A percentile compares a stretch with the other conserved stretches of the same genome.
phyloP scores from a whole-genome alignment of 179 eudicot genomes.

The Spinacia oleracea region DNA sequence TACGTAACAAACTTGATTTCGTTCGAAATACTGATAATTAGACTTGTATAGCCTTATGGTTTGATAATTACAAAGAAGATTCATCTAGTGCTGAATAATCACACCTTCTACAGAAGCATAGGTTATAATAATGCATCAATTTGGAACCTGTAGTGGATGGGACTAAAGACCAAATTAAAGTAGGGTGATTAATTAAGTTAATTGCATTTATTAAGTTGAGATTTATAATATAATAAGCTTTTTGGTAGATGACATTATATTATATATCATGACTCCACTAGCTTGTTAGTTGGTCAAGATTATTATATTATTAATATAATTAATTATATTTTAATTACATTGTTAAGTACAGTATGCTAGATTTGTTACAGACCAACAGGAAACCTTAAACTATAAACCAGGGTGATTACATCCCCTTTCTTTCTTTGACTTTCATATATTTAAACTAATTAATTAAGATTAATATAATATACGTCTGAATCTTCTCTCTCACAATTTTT shows the following conservation, averaged over 20 bases:
- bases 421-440: slow-evolving; percentile 67
- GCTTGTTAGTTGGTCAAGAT: slow-evolving; percentile 69
- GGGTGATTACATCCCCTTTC: slow-evolving; percentile 59
- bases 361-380: slow-evolving; percentile 53
- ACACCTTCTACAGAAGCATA: slow-evolving; percentile 40
- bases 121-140: slow-evolving; percentile 28
- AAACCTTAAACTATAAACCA: slow-evolving; percentile 33
- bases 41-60: not conserved
- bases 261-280: slow-evolving; percentile 54
- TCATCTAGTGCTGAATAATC: slow-evolving; percentile 62
- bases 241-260: slow-evolving; percentile 42
- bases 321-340: slow-evolving; percentile 38
- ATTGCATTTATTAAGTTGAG: slow-evolving; percentile 8
- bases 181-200: slow-evolving; percentile 13
- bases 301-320: too few species aligned
- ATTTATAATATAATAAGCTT: slow-evolving; percentile 28
- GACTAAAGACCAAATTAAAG: slow-evolving; percentile 55
- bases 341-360: slow-evolving; percentile 38
- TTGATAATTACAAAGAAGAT: slow-evolving; percentile 48
- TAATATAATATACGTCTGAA: too few species aligned
- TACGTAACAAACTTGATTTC: too few species aligned
- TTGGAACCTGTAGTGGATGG: slow-evolving; percentile 57
- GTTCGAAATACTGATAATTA: too few species aligned
- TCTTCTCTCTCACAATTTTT: too few species aligned
- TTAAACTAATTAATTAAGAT: slow-evolving; percentile 21